These are phyloP conservation scores for Candida ficus DNA, from an alignment of 805 yeast species.

Conservation along the genomic window DNA sequence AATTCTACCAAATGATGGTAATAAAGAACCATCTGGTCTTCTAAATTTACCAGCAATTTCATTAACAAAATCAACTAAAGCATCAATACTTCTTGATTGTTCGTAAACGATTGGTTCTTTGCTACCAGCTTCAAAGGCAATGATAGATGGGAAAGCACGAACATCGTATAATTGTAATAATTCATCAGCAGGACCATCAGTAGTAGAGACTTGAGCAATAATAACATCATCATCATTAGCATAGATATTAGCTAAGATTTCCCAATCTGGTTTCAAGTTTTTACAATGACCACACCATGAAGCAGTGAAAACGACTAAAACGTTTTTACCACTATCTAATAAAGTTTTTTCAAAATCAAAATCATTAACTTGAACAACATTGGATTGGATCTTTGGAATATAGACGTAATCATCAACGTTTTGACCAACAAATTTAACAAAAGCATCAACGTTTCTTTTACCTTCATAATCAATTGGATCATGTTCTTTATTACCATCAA, in stretches of 20 bases:
- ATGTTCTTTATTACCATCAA: constrained; percentile 61
- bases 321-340: constrained; percentile 21
- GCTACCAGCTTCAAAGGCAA: constrained; percentile 37
- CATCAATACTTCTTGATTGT: constrained; percentile 42
- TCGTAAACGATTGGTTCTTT: constrained; percentile 21
- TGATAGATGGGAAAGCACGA: constrained; percentile 45
- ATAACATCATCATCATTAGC: constrained; percentile 30
- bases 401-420: constrained; percentile 29
- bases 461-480: constrained; percentile 63
- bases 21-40: constrained; percentile 31
- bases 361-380: constrained; percentile 24
- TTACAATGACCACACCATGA: constrained; percentile 54
- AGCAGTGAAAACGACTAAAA: constrained; percentile 38
- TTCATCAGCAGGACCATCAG: constrained; percentile 39
- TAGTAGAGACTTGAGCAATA: constrained; percentile 41
- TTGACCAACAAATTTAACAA: constrained; percentile 60
- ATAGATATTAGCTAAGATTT: constrained; percentile 39
- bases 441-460: constrained; percentile 62
- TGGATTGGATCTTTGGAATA: constrained; percentile 21
- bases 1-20: constrained; percentile 25
- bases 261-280: constrained; percentile 43
- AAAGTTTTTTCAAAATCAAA: constrained; percentile 34
- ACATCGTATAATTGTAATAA: constrained; percentile 36
- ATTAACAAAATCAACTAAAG: constrained; percentile 53
- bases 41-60: constrained; percentile 30